These are phyloP conservation scores for Ophiostoma himal-ulmi DNA, from an alignment of 2,329 filamentous ascomycete genomes.

Conservation along the genomic window DNA sequence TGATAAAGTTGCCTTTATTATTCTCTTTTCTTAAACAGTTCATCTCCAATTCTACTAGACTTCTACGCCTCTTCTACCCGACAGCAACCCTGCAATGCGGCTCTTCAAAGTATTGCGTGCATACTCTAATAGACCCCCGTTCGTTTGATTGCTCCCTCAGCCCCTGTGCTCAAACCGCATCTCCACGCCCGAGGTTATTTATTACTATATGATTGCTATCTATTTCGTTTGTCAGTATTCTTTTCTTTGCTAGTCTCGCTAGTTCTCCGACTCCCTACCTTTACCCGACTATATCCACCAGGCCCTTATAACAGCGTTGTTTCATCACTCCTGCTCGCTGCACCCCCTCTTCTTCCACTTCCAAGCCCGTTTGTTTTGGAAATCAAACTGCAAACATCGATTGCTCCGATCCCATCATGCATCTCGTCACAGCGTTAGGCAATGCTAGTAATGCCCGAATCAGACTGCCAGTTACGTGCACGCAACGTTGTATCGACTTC, in stretches of 20 bases:
- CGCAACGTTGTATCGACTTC: background rate
- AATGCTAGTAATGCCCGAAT: background rate
- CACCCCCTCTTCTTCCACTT: background rate
- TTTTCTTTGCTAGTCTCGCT: too few species aligned
- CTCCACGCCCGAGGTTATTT: background rate
- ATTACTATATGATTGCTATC: too few species aligned
- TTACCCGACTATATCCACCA: background rate
- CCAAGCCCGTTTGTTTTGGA: background rate
- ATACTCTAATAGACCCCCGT: background rate
- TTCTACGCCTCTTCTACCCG: background rate
- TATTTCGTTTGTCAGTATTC: background rate
- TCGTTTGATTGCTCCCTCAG: slow-evolving; percentile 3
- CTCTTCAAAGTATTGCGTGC: background rate
- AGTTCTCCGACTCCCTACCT: background rate
- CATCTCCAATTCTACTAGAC: background rate
- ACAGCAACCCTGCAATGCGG: background rate
- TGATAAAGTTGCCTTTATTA: background rate
- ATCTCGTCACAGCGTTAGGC: background rate
- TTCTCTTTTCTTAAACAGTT: background rate
- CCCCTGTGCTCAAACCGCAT: slow-evolving; percentile 1
- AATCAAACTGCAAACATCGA: slow-evolving; percentile 7
- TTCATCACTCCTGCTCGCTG: background rate
- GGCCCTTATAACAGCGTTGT: background rate
- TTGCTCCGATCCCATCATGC: background rate
- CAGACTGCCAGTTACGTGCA: too few species aligned